phyloP scores from a whole-genome alignment of 1,139 yeast species.

The Lodderomyces elongisporus region DNA sequence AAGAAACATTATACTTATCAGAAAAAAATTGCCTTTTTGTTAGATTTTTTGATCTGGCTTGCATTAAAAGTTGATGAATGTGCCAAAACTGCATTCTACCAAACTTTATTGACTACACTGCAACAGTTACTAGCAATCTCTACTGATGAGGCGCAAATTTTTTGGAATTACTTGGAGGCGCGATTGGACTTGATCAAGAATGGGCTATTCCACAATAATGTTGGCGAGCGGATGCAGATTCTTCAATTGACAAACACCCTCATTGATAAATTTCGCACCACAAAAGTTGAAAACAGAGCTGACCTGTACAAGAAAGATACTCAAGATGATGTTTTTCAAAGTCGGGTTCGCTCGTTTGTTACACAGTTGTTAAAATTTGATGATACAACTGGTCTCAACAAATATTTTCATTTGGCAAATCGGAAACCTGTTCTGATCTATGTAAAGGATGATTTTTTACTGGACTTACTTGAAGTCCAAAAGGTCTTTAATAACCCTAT shows the following conservation, averaged over 20 bases:
- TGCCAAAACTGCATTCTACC: conserved; percentile 22
- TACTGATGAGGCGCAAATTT: conserved; percentile 19
- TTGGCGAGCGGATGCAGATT: conserved; percentile 34
- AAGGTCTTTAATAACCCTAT: conserved; percentile 37
- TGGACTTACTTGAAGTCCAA: conserved; percentile 30
- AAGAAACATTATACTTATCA: too few relatives aligned
- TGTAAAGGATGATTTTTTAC: conserved; percentile 23
- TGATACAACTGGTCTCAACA: conserved; percentile 45
- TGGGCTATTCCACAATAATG: conserved; percentile 24
- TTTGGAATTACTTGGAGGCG: conserved; percentile 38
- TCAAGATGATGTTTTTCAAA: conserved; percentile 35
- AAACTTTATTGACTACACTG: conserved; percentile 18
- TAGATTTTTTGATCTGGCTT: conserved; percentile 23
- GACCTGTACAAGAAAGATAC: conserved; percentile 35
- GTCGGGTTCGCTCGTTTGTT: conserved; percentile 32
- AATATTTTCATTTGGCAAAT: conserved; percentile 31
- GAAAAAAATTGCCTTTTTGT: conserved; percentile 17
- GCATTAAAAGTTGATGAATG: conserved; percentile 11
- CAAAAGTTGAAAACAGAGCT: conserved; percentile 16
- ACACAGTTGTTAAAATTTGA: conserved; percentile 33
- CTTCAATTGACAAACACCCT: conserved; percentile 37
- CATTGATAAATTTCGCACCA: conserved; percentile 26
- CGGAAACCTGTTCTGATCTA: conserved; percentile 16
- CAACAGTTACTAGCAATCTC: conserved; percentile 20
- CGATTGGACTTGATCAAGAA: conserved; percentile 19